Conservation (phyloP, 257 asterid genomes). For the Nicotiana knightiana region DNA sequence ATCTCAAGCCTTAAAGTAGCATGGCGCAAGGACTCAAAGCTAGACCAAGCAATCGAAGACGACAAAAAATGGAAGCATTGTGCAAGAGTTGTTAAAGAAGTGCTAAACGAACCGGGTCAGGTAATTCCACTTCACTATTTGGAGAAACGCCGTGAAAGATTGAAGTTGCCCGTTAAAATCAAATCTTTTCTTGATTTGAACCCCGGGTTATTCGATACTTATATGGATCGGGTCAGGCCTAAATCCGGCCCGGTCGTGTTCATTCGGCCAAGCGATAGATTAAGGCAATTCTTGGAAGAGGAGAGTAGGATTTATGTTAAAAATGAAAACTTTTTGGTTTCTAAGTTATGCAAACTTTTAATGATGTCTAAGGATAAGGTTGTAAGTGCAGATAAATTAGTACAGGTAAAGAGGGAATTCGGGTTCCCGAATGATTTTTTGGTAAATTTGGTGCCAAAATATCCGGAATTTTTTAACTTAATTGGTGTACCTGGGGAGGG, state of each 20-base stretch:
- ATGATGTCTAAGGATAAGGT: constrained; percentile 74
- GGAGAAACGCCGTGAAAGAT: constrained; percentile 79
- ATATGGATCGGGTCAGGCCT: constrained; percentile 64
- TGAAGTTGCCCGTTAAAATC: constrained; percentile 39
- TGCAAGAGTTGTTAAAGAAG: constrained; percentile 71
- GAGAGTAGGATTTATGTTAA: constrained; percentile 41
- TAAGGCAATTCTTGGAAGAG: constrained; percentile 52
- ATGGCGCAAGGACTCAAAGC: constrained; percentile 75
- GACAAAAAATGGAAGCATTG: constrained; percentile 84
- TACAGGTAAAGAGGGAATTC: constrained; percentile 86
- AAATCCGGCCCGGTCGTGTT: constrained; percentile 53
- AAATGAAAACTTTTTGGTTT: constrained; percentile 54
- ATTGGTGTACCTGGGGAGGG: constrained; percentile 66
- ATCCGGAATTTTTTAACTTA: constrained; percentile 60
- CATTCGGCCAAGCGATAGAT: constrained; percentile 47
- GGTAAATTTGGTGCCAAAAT: constrained; percentile 59
- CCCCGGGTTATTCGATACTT: constrained; percentile 66
- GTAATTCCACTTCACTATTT: constrained; percentile 64
- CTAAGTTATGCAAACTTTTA: constrained; percentile 71
- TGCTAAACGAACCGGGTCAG: constrained; percentile 85
- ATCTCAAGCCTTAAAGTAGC: constrained; percentile 68
- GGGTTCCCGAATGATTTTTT: constrained; percentile 81
- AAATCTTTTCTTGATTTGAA: constrained; percentile 45
- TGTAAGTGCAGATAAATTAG: constrained; percentile 53
- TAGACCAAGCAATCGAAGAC: constrained; percentile 81